These are phyloP conservation scores for Abrus pulchellus DNA, from an alignment of 306 rosid genomes.

Conservation along the genomic window DNA sequence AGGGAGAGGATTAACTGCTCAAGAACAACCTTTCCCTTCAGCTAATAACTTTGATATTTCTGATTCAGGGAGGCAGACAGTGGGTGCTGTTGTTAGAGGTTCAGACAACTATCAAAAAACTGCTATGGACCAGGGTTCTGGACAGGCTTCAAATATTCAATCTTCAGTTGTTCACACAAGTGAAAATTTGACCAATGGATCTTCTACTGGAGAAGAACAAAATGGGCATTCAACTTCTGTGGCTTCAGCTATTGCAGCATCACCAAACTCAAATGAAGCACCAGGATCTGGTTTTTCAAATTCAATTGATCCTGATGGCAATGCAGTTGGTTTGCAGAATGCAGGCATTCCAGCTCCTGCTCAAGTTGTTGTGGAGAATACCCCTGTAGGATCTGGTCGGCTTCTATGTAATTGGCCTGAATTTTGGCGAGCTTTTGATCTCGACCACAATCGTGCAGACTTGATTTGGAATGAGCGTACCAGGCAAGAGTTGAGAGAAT, in stretches of 20 bases:
- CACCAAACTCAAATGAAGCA: slow-evolving; percentile 57
- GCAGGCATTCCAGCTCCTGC: slow-evolving; percentile 96
- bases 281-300: slow-evolving; percentile 59
- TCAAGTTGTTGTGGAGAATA: slow-evolving; percentile 96
- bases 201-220: slow-evolving; percentile 59
- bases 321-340: slow-evolving; percentile 61
- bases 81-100: slow-evolving; percentile 56
- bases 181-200: slow-evolving; percentile 65
- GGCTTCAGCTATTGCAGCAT: slow-evolving; percentile 59
- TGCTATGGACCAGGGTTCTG: slow-evolving; percentile 61
- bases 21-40: slow-evolving; percentile 76
- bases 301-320: slow-evolving; percentile 66
- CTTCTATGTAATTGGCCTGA: slow-evolving; percentile 96
- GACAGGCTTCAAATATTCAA: slow-evolving; percentile 66
- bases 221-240: slow-evolving; percentile 58
- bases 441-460: slow-evolving; percentile 99
- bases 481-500: slow-evolving; percentile 95
- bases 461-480: slow-evolving; percentile 99
- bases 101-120: slow-evolving; percentile 62
- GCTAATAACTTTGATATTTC: slow-evolving; percentile 69
- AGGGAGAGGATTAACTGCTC: slow-evolving; percentile 80
- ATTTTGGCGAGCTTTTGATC: slow-evolving; percentile 98
- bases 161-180: slow-evolving; percentile 61
- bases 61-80: slow-evolving; percentile 71
- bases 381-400: slow-evolving; percentile 98